Percentiles rank a stretch among this genome's conserved stretches.
Evolutionary conservation across 192 early-diverging fungal species (phyloP).

Genomic region (Umbelopsis vinacea): DNA sequence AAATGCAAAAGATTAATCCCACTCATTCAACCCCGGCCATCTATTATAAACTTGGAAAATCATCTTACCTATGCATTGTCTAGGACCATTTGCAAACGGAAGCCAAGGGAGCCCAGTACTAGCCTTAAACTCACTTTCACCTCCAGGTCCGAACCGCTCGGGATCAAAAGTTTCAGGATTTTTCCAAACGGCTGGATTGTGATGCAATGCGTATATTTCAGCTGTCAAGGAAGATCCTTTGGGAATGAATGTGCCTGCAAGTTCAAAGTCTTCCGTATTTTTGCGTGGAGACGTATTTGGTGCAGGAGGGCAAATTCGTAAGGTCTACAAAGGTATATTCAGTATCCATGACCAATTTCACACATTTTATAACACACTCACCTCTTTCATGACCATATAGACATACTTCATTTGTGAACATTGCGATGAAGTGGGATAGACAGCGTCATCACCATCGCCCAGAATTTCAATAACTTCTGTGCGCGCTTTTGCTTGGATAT

Average conservation of each 20-base stretch:
- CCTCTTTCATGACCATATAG: constrained; percentile 31
- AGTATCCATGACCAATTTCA: too few species aligned
- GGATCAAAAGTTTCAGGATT: constrained; percentile 22
- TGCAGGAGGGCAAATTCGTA: background rate
- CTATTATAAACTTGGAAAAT: background rate
- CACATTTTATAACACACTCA: too few species aligned
- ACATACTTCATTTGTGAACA: constrained; percentile 52
- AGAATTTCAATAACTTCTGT: constrained; percentile 25
- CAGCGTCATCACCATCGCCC: constrained; percentile 17
- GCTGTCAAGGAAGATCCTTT: background rate
- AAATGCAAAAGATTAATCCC: too few species aligned
- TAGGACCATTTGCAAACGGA: constrained; percentile 56
- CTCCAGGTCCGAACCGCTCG: constrained; percentile 19
- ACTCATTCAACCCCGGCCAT: too few species aligned
- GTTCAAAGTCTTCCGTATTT: constrained; percentile 1
- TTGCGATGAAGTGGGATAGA: constrained; percentile 48
- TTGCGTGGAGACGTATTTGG: background rate
- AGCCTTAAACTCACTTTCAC: constrained; percentile 37
- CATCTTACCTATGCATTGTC: constrained; percentile 43
- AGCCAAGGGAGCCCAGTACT: constrained; percentile 48
- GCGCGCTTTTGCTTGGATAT: constrained; percentile 31
- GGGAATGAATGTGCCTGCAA: constrained; percentile 24
- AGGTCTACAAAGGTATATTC: background rate
- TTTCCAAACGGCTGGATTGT: constrained; percentile 11
- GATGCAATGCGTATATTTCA: constrained; percentile 15